phyloP scores from a whole-genome alignment of 768 basidiomycete species.

The Ephemerocybe angulata region DNA sequence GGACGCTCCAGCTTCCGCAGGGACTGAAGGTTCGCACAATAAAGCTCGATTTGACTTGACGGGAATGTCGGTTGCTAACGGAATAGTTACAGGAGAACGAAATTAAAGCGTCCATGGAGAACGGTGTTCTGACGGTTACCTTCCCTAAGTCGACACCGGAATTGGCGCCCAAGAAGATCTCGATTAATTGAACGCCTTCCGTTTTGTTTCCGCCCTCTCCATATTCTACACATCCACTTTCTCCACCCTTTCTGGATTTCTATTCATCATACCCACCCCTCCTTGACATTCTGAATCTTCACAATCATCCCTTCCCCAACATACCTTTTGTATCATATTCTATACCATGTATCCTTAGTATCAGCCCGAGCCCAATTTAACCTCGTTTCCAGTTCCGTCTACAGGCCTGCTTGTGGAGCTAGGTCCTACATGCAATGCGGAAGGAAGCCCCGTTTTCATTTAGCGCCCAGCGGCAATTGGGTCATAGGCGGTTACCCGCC shows the following conservation, averaged over 20 bases:
- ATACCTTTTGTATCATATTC: too few relatives aligned
- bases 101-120: slow-evolving; percentile 41
- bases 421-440: too few relatives aligned
- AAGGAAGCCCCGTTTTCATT: too few relatives aligned
- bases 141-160: slow-evolving; percentile 48
- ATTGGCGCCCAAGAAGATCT: slow-evolving; percentile 28
- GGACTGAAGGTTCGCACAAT: slow-evolving; percentile 53
- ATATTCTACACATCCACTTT: background rate
- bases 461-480: too few relatives aligned
- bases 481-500: too few relatives aligned
- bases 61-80: slow-evolving; percentile 28
- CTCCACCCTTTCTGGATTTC: background rate
- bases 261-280: background rate
- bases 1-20: slow-evolving; percentile 48
- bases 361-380: too few relatives aligned
- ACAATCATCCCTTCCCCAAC: too few relatives aligned
- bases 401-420: too few relatives aligned
- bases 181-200: slow-evolving; percentile 25
- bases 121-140: slow-evolving; percentile 48
- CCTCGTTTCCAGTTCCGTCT: too few relatives aligned
- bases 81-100: slow-evolving; percentile 26
- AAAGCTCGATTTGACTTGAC: slow-evolving; percentile 7
- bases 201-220: background rate
- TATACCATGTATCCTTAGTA: too few relatives aligned
- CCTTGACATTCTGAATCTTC: too few relatives aligned